Evolutionary conservation across 192 early-diverging fungal species (phyloP), one percentile per base, ranked within the genome.

Genomic region (Podila clonocystis): DNA sequence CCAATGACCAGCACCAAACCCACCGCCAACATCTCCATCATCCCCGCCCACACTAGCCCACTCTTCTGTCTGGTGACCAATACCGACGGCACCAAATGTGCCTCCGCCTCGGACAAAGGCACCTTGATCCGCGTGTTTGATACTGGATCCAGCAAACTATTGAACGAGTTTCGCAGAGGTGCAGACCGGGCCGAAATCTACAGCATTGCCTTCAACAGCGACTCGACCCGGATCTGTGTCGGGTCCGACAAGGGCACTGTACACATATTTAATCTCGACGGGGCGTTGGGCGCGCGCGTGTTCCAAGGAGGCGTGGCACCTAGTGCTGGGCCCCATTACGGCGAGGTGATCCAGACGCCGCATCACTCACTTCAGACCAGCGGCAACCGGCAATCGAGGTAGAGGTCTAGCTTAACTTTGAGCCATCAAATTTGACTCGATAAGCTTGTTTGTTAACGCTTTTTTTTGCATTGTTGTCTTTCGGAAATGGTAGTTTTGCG

Each of bases 221-320:
- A 93, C 58, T 90, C 86, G n/a, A 93, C 90, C 2, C 84, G 92
- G 15, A 82, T 98, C 36, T 93, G 93, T 70, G 94, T 95, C 24
- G 92, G 95, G 8, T 95, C 93, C 0, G 96, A 97, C 84, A 96
- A 96, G 66, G 95, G 94, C 19, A 98, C 97, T 2, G 91, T 97
- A 8, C 97, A 98, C 75, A 86, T 98, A 12, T 98, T 98, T 70
- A 94, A 95, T 63, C 87, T 98, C 19, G 92, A 93, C 68, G 83
- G 87, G 11, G 73, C 85, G 0, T 73, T 82, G 4, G 85, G 83
- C 17, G 68, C 83, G 11, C 62, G 70, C 22, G 77, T 83, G 24
- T 85, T 83, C 59, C 79, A 83, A 22, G 58, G 59, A n/a, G 82
- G 83, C 48, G n/a, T 74, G 33, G 33, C 84, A n/a, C 73, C 74